These are phyloP conservation scores for Torrubiella hemipterigena DNA, from an alignment of 2,329 filamentous ascomycete species.

Conservation along the genomic window DNA sequence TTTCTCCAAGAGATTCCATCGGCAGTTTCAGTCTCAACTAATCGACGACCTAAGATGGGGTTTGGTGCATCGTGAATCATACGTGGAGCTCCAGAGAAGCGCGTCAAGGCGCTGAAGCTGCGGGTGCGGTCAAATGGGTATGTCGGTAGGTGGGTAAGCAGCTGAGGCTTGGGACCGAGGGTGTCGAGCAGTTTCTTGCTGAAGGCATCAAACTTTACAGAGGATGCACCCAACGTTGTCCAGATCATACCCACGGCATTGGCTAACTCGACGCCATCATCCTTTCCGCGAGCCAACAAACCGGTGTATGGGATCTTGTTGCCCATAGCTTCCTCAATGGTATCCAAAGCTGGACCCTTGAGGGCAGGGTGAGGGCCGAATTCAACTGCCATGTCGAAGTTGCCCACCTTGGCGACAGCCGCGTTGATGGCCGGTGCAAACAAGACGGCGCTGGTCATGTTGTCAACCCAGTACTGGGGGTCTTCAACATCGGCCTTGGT, in stretches of 20 bases:
- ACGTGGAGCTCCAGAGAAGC: not conserved
- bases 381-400: slow-evolving; percentile 5
- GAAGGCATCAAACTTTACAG: slow-evolving; percentile 5
- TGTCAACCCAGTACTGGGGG: slow-evolving; percentile 7
- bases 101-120: not conserved
- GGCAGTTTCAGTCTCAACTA: not conserved
- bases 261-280: slow-evolving; percentile 7
- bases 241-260: slow-evolving; percentile 8
- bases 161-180: not conserved
- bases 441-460: slow-evolving; percentile 6
- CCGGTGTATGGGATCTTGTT: not conserved
- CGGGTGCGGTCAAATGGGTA: slow-evolving; percentile 5
- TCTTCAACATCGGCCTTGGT: not conserved
- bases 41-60: not conserved
- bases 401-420: not conserved
- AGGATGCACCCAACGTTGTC: not conserved
- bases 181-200: not conserved
- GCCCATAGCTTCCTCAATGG: slow-evolving; percentile 8
- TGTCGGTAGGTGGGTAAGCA: slow-evolving; percentile 2
- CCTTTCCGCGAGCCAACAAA: not conserved
- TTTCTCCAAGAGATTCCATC: slow-evolving; percentile 9
- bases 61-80: not conserved
- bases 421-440: slow-evolving; percentile 4
- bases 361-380: slow-evolving; percentile 16
- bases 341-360: slow-evolving; percentile 19